Conservation (phyloP, 495 filamentous ascomycete genomes). For the Aspergillus ostianus region DNA sequence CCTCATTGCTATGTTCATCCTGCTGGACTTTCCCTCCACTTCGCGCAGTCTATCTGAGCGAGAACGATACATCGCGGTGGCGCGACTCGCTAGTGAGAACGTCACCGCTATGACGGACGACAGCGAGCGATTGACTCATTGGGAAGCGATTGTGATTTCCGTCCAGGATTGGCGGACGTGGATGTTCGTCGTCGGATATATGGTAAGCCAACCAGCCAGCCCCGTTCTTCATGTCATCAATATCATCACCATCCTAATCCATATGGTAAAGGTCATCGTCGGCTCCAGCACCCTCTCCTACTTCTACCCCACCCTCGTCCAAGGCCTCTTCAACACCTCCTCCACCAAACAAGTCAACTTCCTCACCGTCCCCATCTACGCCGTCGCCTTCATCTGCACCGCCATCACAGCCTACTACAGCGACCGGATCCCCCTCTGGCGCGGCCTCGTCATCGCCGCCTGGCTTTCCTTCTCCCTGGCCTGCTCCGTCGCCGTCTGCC, state of each 20-base stretch:
- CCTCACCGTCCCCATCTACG: constrained; percentile 41
- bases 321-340: constrained; percentile 43
- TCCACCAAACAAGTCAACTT: constrained; percentile 38
- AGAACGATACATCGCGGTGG: constrained; percentile 25
- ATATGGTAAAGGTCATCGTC: constrained; percentile 24
- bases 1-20: constrained; percentile 26
- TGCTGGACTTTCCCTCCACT: constrained; percentile 33
- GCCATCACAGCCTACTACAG: constrained; percentile 30
- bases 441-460: constrained; percentile 30
- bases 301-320: constrained; percentile 52
- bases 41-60: constrained; percentile 23
- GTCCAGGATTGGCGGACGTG: constrained; percentile 25
- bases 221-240: background rate
- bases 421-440: constrained; percentile 31
- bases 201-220: constrained; percentile 19
- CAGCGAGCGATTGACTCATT: constrained; percentile 12
- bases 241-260: background rate
- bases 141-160: constrained; percentile 16
- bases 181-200: constrained; percentile 31
- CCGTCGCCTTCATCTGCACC: constrained; percentile 40
- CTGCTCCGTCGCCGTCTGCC: constrained; percentile 42
- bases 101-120: constrained; percentile 22
- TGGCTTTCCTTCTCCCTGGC: constrained; percentile 41
- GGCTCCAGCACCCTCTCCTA: constrained; percentile 48
- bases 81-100: constrained; percentile 19